Evolutionary conservation across 257 asterid species (phyloP).

Genomic region (Gentiana macrophylla): DNA sequence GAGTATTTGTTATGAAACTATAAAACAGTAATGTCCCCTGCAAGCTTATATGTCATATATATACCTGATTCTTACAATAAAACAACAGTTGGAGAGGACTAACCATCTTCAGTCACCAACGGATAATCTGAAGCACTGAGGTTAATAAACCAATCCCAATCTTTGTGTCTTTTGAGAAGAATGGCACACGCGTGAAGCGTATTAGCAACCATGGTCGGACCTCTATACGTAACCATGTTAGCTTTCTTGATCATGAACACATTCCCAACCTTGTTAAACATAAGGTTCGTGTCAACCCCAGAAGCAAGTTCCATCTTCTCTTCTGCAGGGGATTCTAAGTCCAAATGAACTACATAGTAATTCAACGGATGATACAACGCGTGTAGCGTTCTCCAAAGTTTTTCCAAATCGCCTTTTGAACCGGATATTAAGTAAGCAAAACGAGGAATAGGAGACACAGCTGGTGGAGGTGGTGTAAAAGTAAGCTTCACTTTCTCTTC

Average conservation of each 20-base stretch:
- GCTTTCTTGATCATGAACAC: slow-evolving; percentile 64
- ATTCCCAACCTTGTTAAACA: slow-evolving; percentile 53
- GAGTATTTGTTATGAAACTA: neutral
- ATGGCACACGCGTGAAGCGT: slow-evolving; percentile 94
- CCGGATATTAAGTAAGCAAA: slow-evolving; percentile 86
- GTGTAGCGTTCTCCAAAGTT: slow-evolving; percentile 80
- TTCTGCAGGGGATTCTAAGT: slow-evolving; percentile 64
- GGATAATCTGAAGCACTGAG: slow-evolving; percentile 99
- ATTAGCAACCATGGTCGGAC: slow-evolving; percentile 94
- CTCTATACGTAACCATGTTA: slow-evolving; percentile 87
- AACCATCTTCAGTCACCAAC: slow-evolving; percentile 94
- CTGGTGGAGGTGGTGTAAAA: slow-evolving; percentile 37
- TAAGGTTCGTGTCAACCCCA: slow-evolving; percentile 43
- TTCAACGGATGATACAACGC: slow-evolving; percentile 83
- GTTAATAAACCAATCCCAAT: slow-evolving; percentile 99
- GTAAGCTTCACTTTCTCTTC: slow-evolving; percentile 26
- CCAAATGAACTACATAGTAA: slow-evolving; percentile 83
- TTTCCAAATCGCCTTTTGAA: slow-evolving; percentile 75
- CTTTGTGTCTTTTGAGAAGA: slow-evolving; percentile 59
- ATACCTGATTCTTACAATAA: neutral
- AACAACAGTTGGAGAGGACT: slow-evolving; percentile 6
- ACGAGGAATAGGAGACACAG: slow-evolving; percentile 51
- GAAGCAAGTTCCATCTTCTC: slow-evolving; percentile 64
- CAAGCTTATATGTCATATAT: neutral
- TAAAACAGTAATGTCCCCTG: neutral